Evolutionary conservation across 495 filamentous ascomycete species (phyloP).

Genomic region (Astrothelium subdiscretum): DNA sequence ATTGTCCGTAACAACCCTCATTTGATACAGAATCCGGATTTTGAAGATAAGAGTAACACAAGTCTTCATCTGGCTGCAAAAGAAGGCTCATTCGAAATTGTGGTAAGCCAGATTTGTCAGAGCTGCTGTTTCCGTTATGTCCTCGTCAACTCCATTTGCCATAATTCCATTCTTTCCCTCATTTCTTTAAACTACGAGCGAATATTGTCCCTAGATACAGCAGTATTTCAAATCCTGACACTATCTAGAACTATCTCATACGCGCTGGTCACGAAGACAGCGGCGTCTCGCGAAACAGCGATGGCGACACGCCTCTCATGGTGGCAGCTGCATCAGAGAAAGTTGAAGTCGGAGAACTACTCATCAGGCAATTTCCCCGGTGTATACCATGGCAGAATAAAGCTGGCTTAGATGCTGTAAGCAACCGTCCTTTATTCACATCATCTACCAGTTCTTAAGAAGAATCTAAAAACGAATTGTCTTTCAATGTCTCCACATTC

Average conservation of each 20-base stretch:
- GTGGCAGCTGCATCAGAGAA: constrained; percentile 41
- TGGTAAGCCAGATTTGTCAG: constrained; percentile 23
- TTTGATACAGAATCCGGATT: constrained; percentile 62
- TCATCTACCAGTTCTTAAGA: not conserved
- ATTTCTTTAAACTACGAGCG: not conserved
- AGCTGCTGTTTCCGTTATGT: not conserved
- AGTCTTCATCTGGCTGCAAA: constrained; percentile 64
- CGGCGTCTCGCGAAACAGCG: constrained; percentile 54
- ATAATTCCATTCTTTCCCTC: constrained; percentile 12
- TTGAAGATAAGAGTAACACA: constrained; percentile 50
- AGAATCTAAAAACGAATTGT: not conserved
- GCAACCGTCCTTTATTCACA: constrained; percentile 4
- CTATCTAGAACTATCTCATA: constrained; percentile 40
- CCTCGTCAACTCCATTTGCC: constrained; percentile 27
- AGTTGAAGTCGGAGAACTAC: constrained; percentile 47
- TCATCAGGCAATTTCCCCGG: constrained; percentile 36
- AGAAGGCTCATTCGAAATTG: constrained; percentile 54
- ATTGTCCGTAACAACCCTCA: constrained; percentile 57
- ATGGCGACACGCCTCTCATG: constrained; percentile 58
- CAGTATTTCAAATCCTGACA: not conserved
- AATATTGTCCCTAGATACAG: not conserved
- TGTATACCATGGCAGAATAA: constrained; percentile 22
- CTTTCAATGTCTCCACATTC: not conserved
- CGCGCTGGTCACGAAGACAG: constrained; percentile 33
- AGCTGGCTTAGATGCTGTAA: constrained; percentile 35